Percentiles rank a stretch among this genome's conserved stretches.
phyloP scores from a whole-genome alignment of 2,329 filamentous ascomycete species.

The Tolypocladium amazonense region DNA sequence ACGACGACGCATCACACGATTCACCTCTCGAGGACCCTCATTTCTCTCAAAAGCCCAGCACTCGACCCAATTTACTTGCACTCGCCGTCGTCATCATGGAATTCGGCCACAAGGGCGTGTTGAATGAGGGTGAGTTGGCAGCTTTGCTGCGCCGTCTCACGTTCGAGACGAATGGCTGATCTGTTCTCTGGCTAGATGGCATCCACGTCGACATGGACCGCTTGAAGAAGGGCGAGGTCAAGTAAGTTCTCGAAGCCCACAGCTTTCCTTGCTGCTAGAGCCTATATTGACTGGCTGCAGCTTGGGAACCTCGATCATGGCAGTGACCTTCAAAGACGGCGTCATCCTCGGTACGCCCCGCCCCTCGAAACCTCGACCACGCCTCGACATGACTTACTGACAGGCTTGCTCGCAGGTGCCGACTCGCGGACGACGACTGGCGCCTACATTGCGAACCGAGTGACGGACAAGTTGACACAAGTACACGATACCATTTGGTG shows the following conservation, averaged over 20 bases:
- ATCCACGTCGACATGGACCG: conserved; percentile 99
- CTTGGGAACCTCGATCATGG: conserved; percentile 98
- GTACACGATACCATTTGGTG: conserved; percentile 99
- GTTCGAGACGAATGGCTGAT: conserved; percentile 9
- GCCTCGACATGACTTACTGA: conserved; percentile 5
- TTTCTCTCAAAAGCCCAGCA: neutral
- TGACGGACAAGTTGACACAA: conserved; percentile 97
- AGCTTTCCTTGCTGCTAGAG: neutral
- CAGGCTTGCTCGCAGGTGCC: conserved; percentile 45
- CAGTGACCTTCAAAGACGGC: conserved; percentile 96
- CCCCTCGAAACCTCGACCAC: neutral
- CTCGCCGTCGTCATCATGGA: conserved; percentile 36
- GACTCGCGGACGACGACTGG: conserved; percentile 97
- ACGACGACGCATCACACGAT: conserved; percentile 12
- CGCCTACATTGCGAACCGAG: conserved; percentile 96
- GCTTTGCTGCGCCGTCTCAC: neutral
- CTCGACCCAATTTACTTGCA: neutral
- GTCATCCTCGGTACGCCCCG: conserved; percentile 68
- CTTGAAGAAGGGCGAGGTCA: conserved; percentile 97
- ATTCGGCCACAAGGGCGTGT: conserved; percentile 49
- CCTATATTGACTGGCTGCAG: conserved; percentile 36
- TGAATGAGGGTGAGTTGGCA: conserved; percentile 48
- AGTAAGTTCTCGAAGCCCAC: conserved; percentile 48
- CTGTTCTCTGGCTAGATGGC: conserved; percentile 56
- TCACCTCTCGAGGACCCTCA: neutral